phyloP scores from a whole-genome alignment of 2,329 filamentous ascomycete genomes.

The Penicillium griseofulvum region DNA sequence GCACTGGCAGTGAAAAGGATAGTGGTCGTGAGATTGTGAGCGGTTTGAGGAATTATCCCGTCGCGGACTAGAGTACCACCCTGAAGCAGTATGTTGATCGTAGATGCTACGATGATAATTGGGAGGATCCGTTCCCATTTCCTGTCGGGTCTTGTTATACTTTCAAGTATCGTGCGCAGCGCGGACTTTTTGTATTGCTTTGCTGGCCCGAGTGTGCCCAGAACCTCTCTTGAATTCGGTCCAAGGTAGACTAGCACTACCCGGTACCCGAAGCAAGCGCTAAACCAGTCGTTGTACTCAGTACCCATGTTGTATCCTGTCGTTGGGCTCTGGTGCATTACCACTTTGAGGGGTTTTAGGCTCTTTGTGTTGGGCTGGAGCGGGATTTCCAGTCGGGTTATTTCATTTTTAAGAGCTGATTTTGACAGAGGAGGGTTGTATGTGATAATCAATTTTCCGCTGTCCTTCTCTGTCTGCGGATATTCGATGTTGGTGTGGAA shows the following conservation, averaged over 20 bases:
- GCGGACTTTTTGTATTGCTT: constrained; percentile 13
- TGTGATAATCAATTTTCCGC: constrained; percentile 42
- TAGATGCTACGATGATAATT: background rate
- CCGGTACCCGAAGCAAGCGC: constrained; percentile 61
- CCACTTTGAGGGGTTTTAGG: constrained; percentile 52
- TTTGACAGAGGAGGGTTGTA: constrained; percentile 31
- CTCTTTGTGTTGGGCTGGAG: constrained; percentile 52
- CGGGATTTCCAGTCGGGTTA: constrained; percentile 52
- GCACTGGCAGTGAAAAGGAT: background rate
- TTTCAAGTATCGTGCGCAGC: background rate
- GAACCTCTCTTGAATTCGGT: constrained; percentile 56
- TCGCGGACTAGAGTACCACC: background rate
- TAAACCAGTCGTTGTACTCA: constrained; percentile 65
- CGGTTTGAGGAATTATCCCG: background rate
- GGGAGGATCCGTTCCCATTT: background rate
- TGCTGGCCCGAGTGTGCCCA: constrained; percentile 59
- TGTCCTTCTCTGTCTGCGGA: constrained; percentile 17
- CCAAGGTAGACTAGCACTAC: constrained; percentile 66
- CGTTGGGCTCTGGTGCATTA: constrained; percentile 60
- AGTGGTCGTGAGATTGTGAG: background rate
- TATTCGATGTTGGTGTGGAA: constrained; percentile 59
- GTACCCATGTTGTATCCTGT: constrained; percentile 63
- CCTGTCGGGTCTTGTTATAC: background rate
- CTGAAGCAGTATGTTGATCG: background rate
- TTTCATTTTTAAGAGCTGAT: constrained; percentile 23